Evolutionary conservation across 2,329 filamentous ascomycete species (phyloP).

Genomic region (Diaporthe sp.): DNA sequence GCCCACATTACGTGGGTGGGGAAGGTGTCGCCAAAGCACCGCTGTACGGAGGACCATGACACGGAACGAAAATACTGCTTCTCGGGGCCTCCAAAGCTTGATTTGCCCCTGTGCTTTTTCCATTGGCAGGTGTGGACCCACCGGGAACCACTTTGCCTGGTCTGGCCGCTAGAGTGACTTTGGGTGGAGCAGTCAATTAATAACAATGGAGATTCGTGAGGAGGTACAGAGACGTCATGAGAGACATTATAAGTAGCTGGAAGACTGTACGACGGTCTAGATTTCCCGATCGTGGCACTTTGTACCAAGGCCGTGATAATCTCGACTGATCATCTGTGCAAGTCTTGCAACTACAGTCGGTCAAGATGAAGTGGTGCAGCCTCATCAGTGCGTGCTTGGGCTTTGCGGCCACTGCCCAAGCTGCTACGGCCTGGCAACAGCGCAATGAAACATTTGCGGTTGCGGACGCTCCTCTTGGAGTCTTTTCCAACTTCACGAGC

Average conservation of each 20-base stretch:
- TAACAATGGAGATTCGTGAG: neutral
- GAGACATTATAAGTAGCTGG: neutral
- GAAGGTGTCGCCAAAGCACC: neutral
- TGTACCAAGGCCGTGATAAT: neutral
- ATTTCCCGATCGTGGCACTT: neutral
- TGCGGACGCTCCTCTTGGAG: neutral
- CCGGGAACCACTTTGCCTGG: neutral
- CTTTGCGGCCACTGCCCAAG: constrained; percentile 17
- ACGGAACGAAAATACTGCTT: neutral
- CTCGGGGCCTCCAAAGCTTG: neutral
- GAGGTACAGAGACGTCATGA: neutral
- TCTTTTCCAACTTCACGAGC: constrained; percentile 32
- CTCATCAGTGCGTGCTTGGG: constrained; percentile 1
- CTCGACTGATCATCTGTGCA: neutral
- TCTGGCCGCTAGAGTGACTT: neutral
- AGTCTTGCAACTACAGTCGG: neutral
- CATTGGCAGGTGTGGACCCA: neutral
- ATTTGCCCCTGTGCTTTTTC: neutral
- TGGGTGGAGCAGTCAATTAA: neutral
- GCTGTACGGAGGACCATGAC: neutral
- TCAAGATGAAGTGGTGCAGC: constrained; percentile 22
- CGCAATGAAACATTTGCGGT: constrained; percentile 33
- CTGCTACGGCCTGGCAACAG: constrained; percentile 31
- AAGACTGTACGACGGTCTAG: neutral
- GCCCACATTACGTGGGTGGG: neutral